A percentile compares a stretch with the other conserved stretches of the same genome.
phyloP scores from a whole-genome alignment of 257 asterid genomes.

The Leptodermis oblonga region DNA sequence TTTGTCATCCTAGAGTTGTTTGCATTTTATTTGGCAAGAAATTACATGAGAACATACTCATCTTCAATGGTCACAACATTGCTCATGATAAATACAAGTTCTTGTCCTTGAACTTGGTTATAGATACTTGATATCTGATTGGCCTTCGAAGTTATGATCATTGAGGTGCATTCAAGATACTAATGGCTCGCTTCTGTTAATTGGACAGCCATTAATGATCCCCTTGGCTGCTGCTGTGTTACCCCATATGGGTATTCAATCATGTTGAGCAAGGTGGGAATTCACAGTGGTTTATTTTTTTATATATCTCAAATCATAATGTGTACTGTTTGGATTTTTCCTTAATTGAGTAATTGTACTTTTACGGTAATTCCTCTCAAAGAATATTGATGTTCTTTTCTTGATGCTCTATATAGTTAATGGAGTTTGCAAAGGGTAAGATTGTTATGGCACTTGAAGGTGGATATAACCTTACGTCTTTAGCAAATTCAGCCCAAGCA shows the following conservation, averaged over 20 bases:
- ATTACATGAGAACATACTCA: neutral
- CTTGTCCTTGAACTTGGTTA: neutral
- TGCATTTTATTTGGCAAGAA: neutral
- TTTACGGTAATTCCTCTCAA: neutral
- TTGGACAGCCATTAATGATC: constrained; percentile 78
- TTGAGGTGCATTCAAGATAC: constrained; percentile 2
- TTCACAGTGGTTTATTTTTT: constrained; percentile 7
- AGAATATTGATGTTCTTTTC: constrained; percentile 14
- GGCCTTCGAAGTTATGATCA: neutral
- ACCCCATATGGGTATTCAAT: constrained; percentile 81
- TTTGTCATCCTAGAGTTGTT: neutral
- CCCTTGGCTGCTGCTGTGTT: constrained; percentile 88
- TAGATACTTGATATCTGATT: neutral
- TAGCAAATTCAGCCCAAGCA: constrained; percentile 72
- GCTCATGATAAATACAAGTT: neutral
- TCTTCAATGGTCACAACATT: too few relatives aligned
- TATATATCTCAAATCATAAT: neutral
- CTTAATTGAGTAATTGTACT: neutral
- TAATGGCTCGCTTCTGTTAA: constrained; percentile 10
- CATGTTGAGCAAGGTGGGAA: constrained; percentile 77
- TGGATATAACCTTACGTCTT: constrained; percentile 77
- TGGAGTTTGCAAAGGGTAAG: constrained; percentile 83
- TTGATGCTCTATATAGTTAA: constrained; percentile 45
- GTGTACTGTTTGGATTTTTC: neutral
- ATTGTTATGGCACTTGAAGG: constrained; percentile 98